phyloP scores from a whole-genome alignment of 805 yeast species.

The Yamadazyma sp. region DNA sequence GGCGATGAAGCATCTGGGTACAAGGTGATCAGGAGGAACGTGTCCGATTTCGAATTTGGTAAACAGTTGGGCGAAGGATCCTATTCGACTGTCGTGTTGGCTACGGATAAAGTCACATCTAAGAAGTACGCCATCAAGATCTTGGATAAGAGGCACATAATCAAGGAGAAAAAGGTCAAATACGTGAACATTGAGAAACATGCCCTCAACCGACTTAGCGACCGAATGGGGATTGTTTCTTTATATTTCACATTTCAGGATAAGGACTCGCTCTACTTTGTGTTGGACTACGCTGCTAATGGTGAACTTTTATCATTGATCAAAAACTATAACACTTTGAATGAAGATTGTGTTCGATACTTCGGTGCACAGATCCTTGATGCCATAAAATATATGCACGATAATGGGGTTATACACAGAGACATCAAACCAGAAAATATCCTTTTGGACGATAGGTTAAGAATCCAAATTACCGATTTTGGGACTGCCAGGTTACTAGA shows the following conservation, averaged over 20 bases:
- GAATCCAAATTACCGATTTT: constrained; percentile 74
- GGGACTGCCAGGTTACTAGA: constrained; percentile 80
- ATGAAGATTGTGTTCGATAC: constrained; percentile 65
- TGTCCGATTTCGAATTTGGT: constrained; percentile 43
- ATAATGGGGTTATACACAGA: constrained; percentile 74
- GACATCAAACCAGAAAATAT: constrained; percentile 86
- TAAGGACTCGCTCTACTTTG: constrained; percentile 67
- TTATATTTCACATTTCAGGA: constrained; percentile 80
- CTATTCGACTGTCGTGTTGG: constrained; percentile 45
- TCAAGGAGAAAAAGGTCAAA: constrained; percentile 79
- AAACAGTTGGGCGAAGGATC: constrained; percentile 46
- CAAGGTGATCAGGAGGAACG: constrained; percentile 35
- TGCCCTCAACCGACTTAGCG: constrained; percentile 67
- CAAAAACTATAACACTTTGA: constrained; percentile 67
- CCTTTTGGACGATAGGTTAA: constrained; percentile 57
- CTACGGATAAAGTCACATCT: constrained; percentile 51
- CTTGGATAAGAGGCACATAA: constrained; percentile 72
- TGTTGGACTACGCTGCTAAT: constrained; percentile 74
- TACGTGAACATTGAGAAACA: constrained; percentile 83
- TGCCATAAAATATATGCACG: constrained; percentile 70
- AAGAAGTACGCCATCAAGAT: constrained; percentile 73
- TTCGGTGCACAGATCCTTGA: constrained; percentile 74
- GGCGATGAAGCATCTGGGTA: constrained; percentile 17
- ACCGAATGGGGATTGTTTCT: constrained; percentile 62
- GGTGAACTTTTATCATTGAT: constrained; percentile 73